These are phyloP conservation scores for Aspergillus biplanus DNA, from an alignment of 495 filamentous ascomycete species.

Conservation along the genomic window DNA sequence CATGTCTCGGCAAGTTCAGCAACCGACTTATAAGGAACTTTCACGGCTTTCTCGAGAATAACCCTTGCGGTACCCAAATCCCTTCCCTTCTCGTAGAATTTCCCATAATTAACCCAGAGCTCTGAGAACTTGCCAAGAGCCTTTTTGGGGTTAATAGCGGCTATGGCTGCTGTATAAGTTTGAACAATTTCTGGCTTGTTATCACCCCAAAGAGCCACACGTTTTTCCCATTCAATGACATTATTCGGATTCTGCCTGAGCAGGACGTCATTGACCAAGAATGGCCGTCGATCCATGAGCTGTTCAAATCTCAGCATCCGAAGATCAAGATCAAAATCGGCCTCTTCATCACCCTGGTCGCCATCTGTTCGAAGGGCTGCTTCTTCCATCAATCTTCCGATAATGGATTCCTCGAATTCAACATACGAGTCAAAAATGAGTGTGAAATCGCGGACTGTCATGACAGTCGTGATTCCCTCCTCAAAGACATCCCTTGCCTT, in stretches of 20 bases:
- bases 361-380: conserved; percentile 82
- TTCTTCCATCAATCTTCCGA: conserved; percentile 85
- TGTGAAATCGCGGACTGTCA: conserved; percentile 99
- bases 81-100: conserved; percentile 90
- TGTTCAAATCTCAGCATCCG: conserved; percentile 98
- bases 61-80: conserved; percentile 84
- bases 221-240: conserved; percentile 95
- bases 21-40: conserved; percentile 94
- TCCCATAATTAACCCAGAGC: conserved; percentile 96
- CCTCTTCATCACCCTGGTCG: conserved; percentile 77
- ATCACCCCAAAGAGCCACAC: conserved; percentile 91
- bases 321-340: conserved; percentile 95
- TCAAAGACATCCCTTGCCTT: conserved; percentile 91
- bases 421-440: conserved; percentile 95
- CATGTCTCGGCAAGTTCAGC: conserved; percentile 96
- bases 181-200: conserved; percentile 90
- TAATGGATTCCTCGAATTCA: conserved; percentile 97
- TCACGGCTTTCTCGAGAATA: conserved; percentile 97
- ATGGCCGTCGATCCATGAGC: conserved; percentile 94
- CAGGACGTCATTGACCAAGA: conserved; percentile 95
- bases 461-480: conserved; percentile 95
- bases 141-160: conserved; percentile 90
- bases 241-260: conserved; percentile 96
- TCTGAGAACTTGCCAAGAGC: conserved; percentile 93
- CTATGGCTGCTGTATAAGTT: conserved; percentile 94